phyloP scores from a whole-genome alignment of 2,329 filamentous ascomycete species.

The Stachybotrys chlorohalonatus region DNA sequence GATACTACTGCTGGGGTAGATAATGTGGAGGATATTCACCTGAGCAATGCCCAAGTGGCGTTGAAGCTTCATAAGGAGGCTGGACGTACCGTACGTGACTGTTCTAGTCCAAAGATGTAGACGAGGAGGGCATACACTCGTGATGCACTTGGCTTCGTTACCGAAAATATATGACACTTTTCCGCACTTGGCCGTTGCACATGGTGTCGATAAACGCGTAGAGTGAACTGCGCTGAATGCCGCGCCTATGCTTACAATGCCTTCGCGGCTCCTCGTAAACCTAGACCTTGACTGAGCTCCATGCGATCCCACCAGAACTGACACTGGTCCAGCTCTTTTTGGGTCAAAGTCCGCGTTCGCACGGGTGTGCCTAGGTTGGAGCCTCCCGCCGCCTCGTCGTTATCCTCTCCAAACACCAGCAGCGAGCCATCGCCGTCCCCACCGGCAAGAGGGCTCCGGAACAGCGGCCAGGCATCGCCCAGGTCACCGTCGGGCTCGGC shows the following conservation, averaged over 20 bases:
- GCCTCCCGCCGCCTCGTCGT: slow-evolving; percentile 41
- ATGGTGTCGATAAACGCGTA: no score
- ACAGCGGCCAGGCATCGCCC: slow-evolving; percentile 29
- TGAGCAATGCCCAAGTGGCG: no score
- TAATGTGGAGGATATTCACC: not conserved
- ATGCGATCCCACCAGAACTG: slow-evolving; percentile 53
- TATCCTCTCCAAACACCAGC: slow-evolving; percentile 51
- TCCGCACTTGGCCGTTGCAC: no score
- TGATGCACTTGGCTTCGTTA: no score
- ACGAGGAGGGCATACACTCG: no score
- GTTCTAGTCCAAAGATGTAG: no score
- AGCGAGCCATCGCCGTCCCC: slow-evolving; percentile 22
- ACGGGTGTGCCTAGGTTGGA: slow-evolving; percentile 31
- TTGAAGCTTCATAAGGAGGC: no score
- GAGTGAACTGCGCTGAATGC: no score
- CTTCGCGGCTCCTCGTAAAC: slow-evolving; percentile 2
- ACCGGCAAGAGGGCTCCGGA: slow-evolving; percentile 27
- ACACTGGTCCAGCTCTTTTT: slow-evolving; percentile 38
- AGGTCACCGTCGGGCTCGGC: slow-evolving; percentile 18
- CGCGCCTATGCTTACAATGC: not conserved
- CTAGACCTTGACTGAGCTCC: slow-evolving; percentile 17
- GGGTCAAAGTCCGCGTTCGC: slow-evolving; percentile 29
- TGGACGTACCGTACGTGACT: no score
- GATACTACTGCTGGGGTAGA: not conserved
- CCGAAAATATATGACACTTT: no score